A percentile compares a stretch with the other conserved stretches of the same genome.
Conservation (phyloP, 345 rosid genomes). For the Angophora floribunda region DNA sequence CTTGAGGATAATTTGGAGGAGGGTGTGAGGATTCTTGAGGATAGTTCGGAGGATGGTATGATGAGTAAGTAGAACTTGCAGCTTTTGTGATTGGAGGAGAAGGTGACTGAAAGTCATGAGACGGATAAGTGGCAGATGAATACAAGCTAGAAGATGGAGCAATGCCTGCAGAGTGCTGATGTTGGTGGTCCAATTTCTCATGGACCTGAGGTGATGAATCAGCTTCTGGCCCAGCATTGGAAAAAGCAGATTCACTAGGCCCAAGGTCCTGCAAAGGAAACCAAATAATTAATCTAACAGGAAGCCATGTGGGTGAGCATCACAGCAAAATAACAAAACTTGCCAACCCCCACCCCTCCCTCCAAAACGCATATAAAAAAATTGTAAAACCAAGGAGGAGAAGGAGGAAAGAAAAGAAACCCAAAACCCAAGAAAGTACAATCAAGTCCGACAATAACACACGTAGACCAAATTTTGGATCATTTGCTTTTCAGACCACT, state of each 20-base stretch:
- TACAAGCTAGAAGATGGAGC: constrained; percentile 38
- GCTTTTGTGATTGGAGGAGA: constrained; percentile 26
- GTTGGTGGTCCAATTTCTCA: constrained; percentile 33
- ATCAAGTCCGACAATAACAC: background rate
- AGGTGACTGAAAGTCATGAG: constrained; percentile 50
- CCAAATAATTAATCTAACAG: background rate
- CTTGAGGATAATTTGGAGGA: constrained; percentile 15
- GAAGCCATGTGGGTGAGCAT: background rate
- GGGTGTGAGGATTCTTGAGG: constrained; percentile 16
- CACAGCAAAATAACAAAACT: background rate
- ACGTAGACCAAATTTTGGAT: background rate
- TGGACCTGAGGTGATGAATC: constrained; percentile 35
- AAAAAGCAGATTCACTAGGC: constrained; percentile 22
- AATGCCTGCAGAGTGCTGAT: constrained; percentile 27
- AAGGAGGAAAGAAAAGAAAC: background rate
- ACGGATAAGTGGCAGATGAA: constrained; percentile 27
- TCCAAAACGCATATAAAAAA: background rate
- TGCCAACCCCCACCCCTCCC: background rate
- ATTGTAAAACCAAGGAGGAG: background rate
- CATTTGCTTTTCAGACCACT: background rate
- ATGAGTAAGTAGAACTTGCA: constrained; percentile 36
- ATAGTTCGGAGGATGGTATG: constrained; percentile 26
- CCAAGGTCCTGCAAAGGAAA: constrained; percentile 50
- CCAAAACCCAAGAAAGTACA: background rate
- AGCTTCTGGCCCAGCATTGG: constrained; percentile 30